Percentiles rank a stretch among this genome's conserved stretches.
phyloP scores from a whole-genome alignment of 176 grass and related monocot genomes.

The Puya raimondii region DNA sequence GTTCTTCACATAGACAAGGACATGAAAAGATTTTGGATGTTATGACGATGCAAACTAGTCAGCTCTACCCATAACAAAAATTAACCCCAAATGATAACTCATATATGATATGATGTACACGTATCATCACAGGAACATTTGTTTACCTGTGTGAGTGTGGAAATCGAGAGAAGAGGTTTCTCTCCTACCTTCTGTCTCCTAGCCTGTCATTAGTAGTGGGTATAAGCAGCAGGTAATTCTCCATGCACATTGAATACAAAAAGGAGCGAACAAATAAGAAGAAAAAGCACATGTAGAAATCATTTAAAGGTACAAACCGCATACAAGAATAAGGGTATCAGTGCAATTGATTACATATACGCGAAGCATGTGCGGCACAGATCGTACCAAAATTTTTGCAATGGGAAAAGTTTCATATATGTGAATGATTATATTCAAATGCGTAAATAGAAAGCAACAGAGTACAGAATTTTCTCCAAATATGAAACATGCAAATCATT shows the following conservation, averaged over 20 bases:
- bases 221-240: conserved; percentile 7
- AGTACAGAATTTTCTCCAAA: not conserved
- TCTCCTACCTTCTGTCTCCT: conserved; percentile 70
- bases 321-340: not conserved
- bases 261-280: not conserved
- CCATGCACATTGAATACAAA: conserved; percentile 17
- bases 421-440: not conserved
- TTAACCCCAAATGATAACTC: too few relatives aligned
- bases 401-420: not conserved
- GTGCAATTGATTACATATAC: not conserved
- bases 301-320: not conserved
- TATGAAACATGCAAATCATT: not conserved
- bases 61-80: too few relatives aligned
- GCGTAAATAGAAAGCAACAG: not conserved
- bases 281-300: not conserved
- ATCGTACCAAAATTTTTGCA: not conserved
- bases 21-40: too few relatives aligned
- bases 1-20: too few relatives aligned
- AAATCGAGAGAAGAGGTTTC: conserved; percentile 60
- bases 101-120: too few relatives aligned
- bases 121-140: not conserved
- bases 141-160: conserved; percentile 68
- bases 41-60: too few relatives aligned
- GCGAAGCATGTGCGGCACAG: not conserved
- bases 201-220: conserved; percentile 36